These are phyloP conservation scores for Salicornia ramosissima DNA, from an alignment of 148 eudicot species.

Conservation along the genomic window DNA sequence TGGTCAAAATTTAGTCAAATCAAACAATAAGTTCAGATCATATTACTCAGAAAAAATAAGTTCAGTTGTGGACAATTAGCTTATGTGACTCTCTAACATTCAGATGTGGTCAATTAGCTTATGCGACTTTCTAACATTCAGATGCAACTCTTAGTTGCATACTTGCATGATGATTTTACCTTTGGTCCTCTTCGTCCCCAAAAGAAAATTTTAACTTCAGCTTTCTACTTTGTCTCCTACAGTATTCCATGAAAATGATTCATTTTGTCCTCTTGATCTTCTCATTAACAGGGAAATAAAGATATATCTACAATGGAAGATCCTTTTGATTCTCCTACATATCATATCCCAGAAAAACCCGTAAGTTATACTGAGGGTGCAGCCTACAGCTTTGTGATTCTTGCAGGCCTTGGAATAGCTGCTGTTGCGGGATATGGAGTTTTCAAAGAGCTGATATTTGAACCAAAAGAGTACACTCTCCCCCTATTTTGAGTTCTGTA, in stretches of 20 bases:
- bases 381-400: conserved; percentile 69
- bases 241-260: neutral
- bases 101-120: neutral
- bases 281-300: conserved; percentile 45
- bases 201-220: neutral
- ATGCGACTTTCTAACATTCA: neutral
- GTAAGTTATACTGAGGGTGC: conserved; percentile 91
- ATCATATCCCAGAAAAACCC: conserved; percentile 95
- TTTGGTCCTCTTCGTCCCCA: neutral
- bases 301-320: conserved; percentile 72
- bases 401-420: conserved; percentile 86
- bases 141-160: neutral
- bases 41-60: too few relatives aligned
- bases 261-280: conserved; percentile 11
- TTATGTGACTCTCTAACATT: too few relatives aligned
- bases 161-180: too few relatives aligned
- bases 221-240: conserved; percentile 11
- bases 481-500: conserved; percentile 2
- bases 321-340: conserved; percentile 94
- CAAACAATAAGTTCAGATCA: too few relatives aligned
- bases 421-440: conserved; percentile 79
- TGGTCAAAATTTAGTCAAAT: too few relatives aligned
- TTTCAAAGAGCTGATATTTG: conserved; percentile 76
- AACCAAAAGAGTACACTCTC: conserved; percentile 75
- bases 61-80: too few relatives aligned